Conservation (phyloP, 2,329 filamentous ascomycete genomes). For the Hymenoscyphus occultus region DNA sequence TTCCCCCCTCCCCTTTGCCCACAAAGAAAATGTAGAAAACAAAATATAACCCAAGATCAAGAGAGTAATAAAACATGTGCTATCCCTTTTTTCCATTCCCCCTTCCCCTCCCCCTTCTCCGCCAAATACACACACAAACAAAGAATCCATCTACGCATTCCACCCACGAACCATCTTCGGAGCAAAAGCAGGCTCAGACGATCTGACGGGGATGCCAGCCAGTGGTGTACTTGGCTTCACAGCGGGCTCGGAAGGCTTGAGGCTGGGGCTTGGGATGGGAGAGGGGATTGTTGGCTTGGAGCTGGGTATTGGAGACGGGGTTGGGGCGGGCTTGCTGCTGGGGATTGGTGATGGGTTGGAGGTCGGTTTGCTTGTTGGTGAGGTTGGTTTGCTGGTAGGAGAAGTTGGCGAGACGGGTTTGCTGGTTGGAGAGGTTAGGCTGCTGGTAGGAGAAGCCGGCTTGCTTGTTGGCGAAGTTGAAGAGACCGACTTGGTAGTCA, state of each 20-base stretch:
- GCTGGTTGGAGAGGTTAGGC: neutral
- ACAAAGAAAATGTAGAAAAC: too few species aligned
- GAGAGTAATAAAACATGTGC: too few species aligned
- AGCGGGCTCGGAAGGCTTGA: neutral
- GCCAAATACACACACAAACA: too few species aligned
- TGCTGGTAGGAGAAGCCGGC: neutral
- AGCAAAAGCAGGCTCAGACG: neutral
- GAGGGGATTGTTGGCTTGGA: neutral
- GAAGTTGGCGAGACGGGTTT: neutral
- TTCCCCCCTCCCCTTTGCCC: too few species aligned
- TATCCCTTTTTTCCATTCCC: too few species aligned
- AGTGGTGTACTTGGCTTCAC: neutral
- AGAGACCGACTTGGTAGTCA: neutral
- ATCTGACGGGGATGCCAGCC: neutral
- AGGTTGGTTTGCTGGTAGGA: neutral
- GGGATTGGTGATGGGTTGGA: neutral
- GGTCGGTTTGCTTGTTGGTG: neutral
- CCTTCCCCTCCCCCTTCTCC: too few species aligned
- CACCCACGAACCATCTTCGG: neutral
- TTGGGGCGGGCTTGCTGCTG: neutral
- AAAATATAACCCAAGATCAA: too few species aligned
- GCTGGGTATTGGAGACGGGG: neutral
- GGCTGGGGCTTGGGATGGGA: neutral
- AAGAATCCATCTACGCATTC: neutral
- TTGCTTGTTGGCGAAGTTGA: neutral